phyloP scores from a whole-genome alignment of 2,329 filamentous ascomycete genomes.

The Orbilia brochopaga region DNA sequence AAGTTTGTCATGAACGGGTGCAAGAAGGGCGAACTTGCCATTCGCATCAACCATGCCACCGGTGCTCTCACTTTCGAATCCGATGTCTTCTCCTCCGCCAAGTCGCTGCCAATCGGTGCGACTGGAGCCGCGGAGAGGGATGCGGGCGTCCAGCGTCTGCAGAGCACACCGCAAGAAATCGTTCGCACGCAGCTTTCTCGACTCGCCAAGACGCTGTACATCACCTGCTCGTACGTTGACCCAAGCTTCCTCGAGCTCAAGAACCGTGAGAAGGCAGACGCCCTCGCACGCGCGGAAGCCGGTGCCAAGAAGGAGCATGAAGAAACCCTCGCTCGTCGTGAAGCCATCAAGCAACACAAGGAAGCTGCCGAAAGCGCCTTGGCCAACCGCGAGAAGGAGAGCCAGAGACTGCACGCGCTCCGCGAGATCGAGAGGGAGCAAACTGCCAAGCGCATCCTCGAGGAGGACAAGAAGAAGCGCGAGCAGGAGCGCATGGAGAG shows the following conservation, averaged over 20 bases:
- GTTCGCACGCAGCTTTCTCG: conserved; percentile 92
- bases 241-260: conserved; percentile 83
- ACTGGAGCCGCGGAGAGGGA: conserved; percentile 88
- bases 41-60: conserved; percentile 93
- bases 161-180: conserved; percentile 97
- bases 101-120: conserved; percentile 80
- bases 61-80: conserved; percentile 96
- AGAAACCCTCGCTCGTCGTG: conserved; percentile 82
- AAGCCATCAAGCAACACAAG: conserved; percentile 95
- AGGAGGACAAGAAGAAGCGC: conserved; percentile 90
- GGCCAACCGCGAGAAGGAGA: conserved; percentile 88
- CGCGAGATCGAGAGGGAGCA: conserved; percentile 87
- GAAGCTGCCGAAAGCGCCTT: conserved; percentile 88
- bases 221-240: conserved; percentile 95
- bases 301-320: conserved; percentile 91
- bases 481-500: conserved; percentile 84
- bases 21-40: conserved; percentile 98
- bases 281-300: conserved; percentile 78
- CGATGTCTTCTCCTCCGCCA: conserved; percentile 96
- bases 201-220: conserved; percentile 85
- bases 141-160: conserved; percentile 87
- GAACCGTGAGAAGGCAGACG: conserved; percentile 77
- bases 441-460: conserved; percentile 84
- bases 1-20: conserved; percentile 99
- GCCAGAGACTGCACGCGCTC: conserved; percentile 83